phyloP scores from a whole-genome alignment of 129 eudicot species.

The Cynara cardunculus region DNA sequence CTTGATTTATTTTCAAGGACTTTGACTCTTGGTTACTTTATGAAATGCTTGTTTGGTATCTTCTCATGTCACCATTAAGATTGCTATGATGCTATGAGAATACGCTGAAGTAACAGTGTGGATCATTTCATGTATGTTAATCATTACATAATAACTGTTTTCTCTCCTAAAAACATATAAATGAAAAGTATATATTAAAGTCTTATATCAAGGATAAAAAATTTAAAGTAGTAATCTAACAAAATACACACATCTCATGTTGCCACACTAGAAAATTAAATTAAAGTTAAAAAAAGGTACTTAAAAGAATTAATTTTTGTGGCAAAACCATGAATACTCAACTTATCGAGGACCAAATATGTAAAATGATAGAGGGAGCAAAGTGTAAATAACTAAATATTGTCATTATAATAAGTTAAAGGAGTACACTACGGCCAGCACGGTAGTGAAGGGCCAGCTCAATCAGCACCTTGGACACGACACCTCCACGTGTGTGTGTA shows the following conservation, averaged over 20 bases:
- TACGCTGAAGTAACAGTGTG: neutral
- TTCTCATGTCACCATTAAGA: too few relatives aligned
- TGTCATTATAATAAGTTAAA: neutral
- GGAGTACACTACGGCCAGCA: conserved; percentile 28
- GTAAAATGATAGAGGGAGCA: neutral
- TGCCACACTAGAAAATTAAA: neutral
- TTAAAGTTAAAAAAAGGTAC: neutral
- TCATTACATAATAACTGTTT: too few relatives aligned
- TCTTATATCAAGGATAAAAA: neutral
- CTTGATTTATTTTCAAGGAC: neutral
- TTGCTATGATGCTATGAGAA: neutral
- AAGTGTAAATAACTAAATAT: neutral
- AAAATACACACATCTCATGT: neutral
- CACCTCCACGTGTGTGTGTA: conserved; percentile 25
- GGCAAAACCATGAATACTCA: neutral
- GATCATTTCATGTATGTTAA: neutral
- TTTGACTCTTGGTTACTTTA: neutral
- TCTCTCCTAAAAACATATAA: neutral
- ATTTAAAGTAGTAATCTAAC: neutral
- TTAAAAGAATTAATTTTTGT: neutral
- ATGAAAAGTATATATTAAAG: too few relatives aligned
- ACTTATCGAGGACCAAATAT: neutral
- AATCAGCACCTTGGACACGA: conserved; percentile 23
- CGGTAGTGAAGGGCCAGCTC: conserved; percentile 46
- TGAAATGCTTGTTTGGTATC: too few relatives aligned